Evolutionary conservation across 495 filamentous ascomycete species (phyloP).

Genomic region (Friedmanniomyces endolithicus): DNA sequence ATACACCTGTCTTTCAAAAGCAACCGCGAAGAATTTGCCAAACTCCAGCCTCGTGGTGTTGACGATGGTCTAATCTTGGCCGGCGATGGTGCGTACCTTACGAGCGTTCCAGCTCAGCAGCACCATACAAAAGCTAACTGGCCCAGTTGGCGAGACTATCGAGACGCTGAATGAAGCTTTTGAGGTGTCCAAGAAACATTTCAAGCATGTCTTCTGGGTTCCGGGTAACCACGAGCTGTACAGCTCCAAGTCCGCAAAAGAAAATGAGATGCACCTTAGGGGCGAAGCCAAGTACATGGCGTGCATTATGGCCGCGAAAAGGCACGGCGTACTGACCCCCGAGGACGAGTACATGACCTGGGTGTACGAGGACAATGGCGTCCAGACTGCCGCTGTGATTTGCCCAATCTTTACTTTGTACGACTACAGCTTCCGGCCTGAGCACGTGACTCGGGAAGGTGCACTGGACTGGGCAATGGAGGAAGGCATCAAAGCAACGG

Average conservation of each 20-base stretch:
- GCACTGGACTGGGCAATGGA: conserved; percentile 31
- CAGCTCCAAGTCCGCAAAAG: conserved; percentile 22
- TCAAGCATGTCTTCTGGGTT: conserved; percentile 30
- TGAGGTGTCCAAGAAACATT: conserved; percentile 23
- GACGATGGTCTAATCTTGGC: conserved; percentile 31
- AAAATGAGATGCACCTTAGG: conserved; percentile 19
- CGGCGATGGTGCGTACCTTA: conserved; percentile 22
- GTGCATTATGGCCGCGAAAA: conserved; percentile 26
- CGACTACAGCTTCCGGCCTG: conserved; percentile 32
- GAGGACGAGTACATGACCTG: conserved; percentile 30
- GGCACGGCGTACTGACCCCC: conserved; percentile 28
- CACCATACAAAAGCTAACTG: background rate
- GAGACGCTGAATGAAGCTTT: conserved; percentile 28
- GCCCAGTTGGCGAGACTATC: conserved; percentile 26
- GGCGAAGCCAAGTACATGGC: conserved; percentile 31
- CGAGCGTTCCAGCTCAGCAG: background rate
- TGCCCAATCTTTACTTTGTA: conserved; percentile 33
- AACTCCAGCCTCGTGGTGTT: conserved; percentile 20
- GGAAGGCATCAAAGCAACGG: conserved; percentile 29
- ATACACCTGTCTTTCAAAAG: conserved; percentile 30
- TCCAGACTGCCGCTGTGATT: conserved; percentile 23
- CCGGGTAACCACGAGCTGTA: conserved; percentile 35
- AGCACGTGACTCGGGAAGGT: conserved; percentile 23
- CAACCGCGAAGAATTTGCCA: conserved; percentile 28
- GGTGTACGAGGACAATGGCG: conserved; percentile 27